Base-by-base conservation (phyloP, 441 rosid species). In the Syzygium malaccense region DNA sequence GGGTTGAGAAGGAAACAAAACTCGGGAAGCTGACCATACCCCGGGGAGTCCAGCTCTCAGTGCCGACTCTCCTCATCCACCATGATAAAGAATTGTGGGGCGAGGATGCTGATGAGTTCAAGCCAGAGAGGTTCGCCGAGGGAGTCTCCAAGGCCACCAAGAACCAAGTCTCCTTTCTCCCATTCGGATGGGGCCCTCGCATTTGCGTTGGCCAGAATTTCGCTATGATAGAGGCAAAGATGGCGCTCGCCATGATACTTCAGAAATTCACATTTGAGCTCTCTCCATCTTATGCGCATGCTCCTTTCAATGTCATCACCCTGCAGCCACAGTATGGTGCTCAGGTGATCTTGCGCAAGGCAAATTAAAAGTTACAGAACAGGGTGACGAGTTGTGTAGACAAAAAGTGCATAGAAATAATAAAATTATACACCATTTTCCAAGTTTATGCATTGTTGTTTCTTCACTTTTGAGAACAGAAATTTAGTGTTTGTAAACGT, bases 141-240 rank as follows among this genome's bases (percentile, higher is more conserved):
- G 93, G 95, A 84, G 32, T 94, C 60, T 92, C 94, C 45, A 91
- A 91, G 85, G 94, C 92, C n/a, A 87, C 90, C 37, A 91, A 88
- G 48, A 91, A 86, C 62, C 92, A 85, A 88, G 87, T 88, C 60
- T 88, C 90, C 1, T 91, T 89, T 91, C 87, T 93, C 45, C 92
- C 92, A 12, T 95, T 95, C 64, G 91, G 93, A 51, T 55, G 90
- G 23, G 95, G 97, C 8, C 95, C 96, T 58, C 60, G 97, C 49
- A 88, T 89, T 26, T 95, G 97, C 90, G 89, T 94, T 2, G 95
- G 97, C 11, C 94, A 94, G 54, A 95, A 92, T 88, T 94, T 95
- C 25, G 92, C 95, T 0, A 89, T 94, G 93, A 53, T 94, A 26
- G 93, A 94, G 89, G 94, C 93, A 23, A 95, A 94, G 90, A 62